These are phyloP conservation scores for Phalaenopsis hybrid DNA, from an alignment of 116 monocot genomes.

Conservation along the genomic window DNA sequence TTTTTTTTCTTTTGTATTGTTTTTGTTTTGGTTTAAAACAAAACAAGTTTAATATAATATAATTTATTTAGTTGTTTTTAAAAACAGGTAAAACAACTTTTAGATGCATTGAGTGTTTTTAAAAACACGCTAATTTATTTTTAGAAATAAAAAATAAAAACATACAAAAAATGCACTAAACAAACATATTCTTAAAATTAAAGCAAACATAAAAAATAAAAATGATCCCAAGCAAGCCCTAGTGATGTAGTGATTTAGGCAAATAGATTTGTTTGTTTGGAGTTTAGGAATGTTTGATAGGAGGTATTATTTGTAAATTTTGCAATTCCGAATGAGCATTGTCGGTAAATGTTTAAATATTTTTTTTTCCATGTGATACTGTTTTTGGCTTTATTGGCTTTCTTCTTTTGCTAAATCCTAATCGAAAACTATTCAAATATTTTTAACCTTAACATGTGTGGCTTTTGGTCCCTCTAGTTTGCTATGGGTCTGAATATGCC, in stretches of 20 bases:
- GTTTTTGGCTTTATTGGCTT: not conserved
- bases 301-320: not conserved
- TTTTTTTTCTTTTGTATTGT: no score
- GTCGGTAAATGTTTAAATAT: not conserved
- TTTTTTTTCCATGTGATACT: not conserved
- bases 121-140: no score
- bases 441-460: not conserved
- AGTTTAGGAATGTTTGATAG: not conserved
- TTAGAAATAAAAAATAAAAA: no score
- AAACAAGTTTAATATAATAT: no score
- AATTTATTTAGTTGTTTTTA: no score
- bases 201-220: no score
- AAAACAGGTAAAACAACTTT: no score
- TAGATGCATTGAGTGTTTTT: no score
- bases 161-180: no score
- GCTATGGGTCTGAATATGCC: constrained; percentile 99
- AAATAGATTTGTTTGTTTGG: not conserved
- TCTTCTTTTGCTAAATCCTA: not conserved
- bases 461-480: constrained; percentile 56
- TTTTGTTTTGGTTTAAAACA: no score
- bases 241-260: not conserved
- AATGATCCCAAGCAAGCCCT: no score
- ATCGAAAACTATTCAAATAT: not conserved
- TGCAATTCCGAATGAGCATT: not conserved
- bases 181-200: no score